Conservation (phyloP, 2,329 filamentous ascomycete genomes). For the Penicillium vulpinum region DNA sequence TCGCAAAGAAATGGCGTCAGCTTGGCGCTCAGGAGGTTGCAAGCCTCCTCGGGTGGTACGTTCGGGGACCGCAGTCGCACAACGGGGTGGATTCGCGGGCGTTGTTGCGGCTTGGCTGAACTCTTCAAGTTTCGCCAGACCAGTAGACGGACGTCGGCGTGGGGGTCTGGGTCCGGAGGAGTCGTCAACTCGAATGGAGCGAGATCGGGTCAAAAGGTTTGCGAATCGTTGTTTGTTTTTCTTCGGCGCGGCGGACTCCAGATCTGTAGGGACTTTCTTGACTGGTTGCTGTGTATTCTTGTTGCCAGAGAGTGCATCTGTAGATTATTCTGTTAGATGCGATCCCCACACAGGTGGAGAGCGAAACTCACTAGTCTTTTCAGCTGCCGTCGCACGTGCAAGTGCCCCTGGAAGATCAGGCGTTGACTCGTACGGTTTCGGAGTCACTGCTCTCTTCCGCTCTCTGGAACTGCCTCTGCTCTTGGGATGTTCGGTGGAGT, state of each 20-base stretch:
- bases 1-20: conserved; percentile 33
- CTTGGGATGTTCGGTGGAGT: conserved; percentile 39
- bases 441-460: conserved; percentile 36
- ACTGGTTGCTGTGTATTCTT: conserved; percentile 25
- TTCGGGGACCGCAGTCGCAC: conserved; percentile 66
- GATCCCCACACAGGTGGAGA: not conserved
- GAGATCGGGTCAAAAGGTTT: conserved; percentile 46
- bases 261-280: conserved; percentile 31
- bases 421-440: conserved; percentile 44
- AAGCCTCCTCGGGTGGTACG: conserved; percentile 66
- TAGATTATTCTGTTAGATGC: conserved; percentile 8
- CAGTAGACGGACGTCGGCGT: conserved; percentile 41
- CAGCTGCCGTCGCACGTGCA: conserved; percentile 29
- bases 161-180: conserved; percentile 33
- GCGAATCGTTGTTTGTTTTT: conserved; percentile 49
- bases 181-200: conserved; percentile 48
- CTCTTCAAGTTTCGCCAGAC: conserved; percentile 41
- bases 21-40: conserved; percentile 63
- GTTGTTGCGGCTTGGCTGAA: conserved; percentile 37
- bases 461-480: conserved; percentile 49
- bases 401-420: conserved; percentile 42
- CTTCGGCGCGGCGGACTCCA: conserved; percentile 34
- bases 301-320: conserved; percentile 24
- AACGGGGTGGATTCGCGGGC: conserved; percentile 54
- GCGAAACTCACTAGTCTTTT: conserved; percentile 26